Percentiles rank a stretch among this genome's conserved stretches.
Evolutionary conservation across 2,329 filamentous ascomycete genomes (phyloP).

Genomic region (Colletotrichum tropicale): DNA sequence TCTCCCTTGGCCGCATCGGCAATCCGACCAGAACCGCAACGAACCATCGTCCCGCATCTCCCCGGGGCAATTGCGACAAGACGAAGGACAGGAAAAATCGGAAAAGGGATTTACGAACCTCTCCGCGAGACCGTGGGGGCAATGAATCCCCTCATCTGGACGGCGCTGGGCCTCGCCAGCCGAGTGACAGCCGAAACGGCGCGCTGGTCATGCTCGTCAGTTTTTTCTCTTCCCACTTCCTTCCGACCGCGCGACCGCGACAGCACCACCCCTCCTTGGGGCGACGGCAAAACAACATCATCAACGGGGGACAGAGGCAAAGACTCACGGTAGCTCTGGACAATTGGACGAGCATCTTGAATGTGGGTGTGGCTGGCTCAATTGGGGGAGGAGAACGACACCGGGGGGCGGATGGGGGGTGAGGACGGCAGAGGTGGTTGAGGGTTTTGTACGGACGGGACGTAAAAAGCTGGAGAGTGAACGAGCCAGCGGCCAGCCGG

Average conservation of each 20-base stretch:
- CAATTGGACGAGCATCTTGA: constrained; percentile 62
- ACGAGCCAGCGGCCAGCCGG: constrained; percentile 6
- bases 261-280: neutral
- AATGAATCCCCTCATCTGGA: constrained; percentile 62
- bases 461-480: constrained; percentile 24
- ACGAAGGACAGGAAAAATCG: neutral
- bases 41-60: neutral
- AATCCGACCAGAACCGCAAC: neutral
- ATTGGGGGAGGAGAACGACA: constrained; percentile 37
- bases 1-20: constrained; percentile 13
- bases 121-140: constrained; percentile 65
- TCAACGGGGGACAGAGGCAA: neutral
- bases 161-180: constrained; percentile 48
- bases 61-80: neutral
- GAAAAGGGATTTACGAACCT: constrained; percentile 51
- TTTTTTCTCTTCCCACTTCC: neutral
- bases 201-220: constrained; percentile 38
- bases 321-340: constrained; percentile 60
- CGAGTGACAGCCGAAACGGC: constrained; percentile 55
- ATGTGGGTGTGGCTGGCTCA: constrained; percentile 49
- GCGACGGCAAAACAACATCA: neutral
- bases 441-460: constrained; percentile 24
- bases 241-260: neutral
- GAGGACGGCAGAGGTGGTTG: constrained; percentile 19
- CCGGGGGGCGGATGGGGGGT: constrained; percentile 29